A percentile compares a stretch with the other conserved stretches of the same genome.
These are phyloP conservation scores for Knoxia roxburghii DNA, from an alignment of 257 asterid species.

Conservation along the genomic window DNA sequence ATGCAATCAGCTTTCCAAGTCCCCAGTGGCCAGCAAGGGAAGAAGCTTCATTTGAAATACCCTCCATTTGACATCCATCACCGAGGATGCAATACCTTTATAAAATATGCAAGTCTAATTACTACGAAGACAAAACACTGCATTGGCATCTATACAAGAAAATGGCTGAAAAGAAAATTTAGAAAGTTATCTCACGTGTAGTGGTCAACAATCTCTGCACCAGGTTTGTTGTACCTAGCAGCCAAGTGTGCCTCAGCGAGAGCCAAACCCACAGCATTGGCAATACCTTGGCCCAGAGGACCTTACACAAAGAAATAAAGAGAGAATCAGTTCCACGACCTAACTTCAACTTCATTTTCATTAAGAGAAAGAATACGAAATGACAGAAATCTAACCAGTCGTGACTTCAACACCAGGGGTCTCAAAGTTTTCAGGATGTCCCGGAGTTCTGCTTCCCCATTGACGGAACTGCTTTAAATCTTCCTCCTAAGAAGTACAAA, in stretches of 20 bases:
- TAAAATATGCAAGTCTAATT: conserved; percentile 5
- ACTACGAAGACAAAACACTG: conserved; percentile 9
- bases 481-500: conserved; percentile 37
- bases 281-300: conserved; percentile 88
- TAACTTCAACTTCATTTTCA: conserved; percentile 8
- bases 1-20: conserved; percentile 88
- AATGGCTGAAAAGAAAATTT: background rate
- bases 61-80: conserved; percentile 98
- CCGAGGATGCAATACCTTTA: conserved; percentile 55
- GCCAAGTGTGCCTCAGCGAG: conserved; percentile 80
- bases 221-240: conserved; percentile 75
- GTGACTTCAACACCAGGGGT: conserved; percentile 77
- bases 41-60: conserved; percentile 82
- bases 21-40: conserved; percentile 99
- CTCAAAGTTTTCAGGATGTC: conserved; percentile 83
- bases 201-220: conserved; percentile 62
- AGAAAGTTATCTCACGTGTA: conserved; percentile 48
- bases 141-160: background rate
- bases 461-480: conserved; percentile 65
- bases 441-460: conserved; percentile 80
- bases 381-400: conserved; percentile 40
- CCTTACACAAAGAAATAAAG: conserved; percentile 35
- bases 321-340: conserved; percentile 13
- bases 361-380: conserved; percentile 2
- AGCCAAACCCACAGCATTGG: conserved; percentile 82